These are phyloP conservation scores for Verticillium zaregamsianum DNA, from an alignment of 2,329 filamentous ascomycete genomes.

Conservation along the genomic window DNA sequence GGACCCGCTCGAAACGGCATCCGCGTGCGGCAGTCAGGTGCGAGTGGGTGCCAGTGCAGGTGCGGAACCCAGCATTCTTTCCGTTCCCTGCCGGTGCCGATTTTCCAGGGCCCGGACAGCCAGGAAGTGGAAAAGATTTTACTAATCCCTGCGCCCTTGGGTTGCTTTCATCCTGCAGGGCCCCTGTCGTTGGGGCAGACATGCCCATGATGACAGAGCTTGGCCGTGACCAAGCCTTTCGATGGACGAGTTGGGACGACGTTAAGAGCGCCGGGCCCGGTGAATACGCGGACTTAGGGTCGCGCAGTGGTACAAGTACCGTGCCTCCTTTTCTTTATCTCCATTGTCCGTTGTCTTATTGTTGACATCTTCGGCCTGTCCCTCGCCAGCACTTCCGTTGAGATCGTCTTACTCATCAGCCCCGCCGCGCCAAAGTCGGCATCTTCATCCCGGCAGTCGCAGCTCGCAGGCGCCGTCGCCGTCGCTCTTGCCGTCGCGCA, in stretches of 20 bases:
- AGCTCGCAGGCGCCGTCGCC: background rate
- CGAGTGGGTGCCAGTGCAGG: background rate
- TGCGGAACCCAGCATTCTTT: background rate
- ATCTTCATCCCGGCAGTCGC: background rate
- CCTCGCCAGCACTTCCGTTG: background rate
- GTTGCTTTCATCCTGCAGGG: background rate
- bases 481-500: background rate
- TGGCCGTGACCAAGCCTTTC: background rate
- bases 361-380: background rate
- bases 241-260: background rate
- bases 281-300: background rate
- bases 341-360: background rate
- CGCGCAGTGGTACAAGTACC: too few species aligned
- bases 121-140: background rate
- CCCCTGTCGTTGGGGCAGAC: background rate
- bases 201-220: background rate
- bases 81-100: background rate
- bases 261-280: background rate
- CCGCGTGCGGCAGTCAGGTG: background rate
- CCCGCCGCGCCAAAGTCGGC: background rate
- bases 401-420: background rate
- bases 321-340: background rate
- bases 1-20: background rate
- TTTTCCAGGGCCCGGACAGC: background rate
- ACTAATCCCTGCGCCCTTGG: background rate